phyloP scores from a whole-genome alignment of 176 grass and related monocot species.

The Themeda triandra region DNA sequence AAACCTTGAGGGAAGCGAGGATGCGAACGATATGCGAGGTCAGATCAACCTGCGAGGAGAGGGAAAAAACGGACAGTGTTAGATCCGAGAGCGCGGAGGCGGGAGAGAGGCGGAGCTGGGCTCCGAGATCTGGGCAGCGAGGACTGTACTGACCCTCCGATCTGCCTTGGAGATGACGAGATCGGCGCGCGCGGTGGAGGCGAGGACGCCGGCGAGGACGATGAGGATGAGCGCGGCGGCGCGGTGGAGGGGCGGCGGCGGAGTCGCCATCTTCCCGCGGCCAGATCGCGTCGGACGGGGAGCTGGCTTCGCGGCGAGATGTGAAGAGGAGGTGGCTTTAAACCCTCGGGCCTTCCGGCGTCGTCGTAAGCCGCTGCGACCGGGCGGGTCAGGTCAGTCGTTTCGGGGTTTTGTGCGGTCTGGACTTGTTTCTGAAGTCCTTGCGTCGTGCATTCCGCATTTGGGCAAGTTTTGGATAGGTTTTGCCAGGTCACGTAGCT shows the following conservation, averaged over 20 bases:
- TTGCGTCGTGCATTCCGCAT: too few species aligned
- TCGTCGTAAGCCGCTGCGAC: too few species aligned
- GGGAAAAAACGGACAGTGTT: not conserved
- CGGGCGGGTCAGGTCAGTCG: not conserved
- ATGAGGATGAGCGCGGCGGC: not conserved
- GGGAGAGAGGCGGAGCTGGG: not conserved
- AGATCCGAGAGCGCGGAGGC: conserved; percentile 6
- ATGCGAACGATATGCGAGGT: conserved; percentile 88
- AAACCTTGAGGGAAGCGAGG: conserved; percentile 78
- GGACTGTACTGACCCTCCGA: conserved; percentile 58
- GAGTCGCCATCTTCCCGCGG: conserved; percentile 38
- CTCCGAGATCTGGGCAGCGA: conserved; percentile 25
- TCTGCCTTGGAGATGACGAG: conserved; percentile 79
- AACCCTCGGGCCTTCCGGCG: conserved; percentile 20
- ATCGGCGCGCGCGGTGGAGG: conserved; percentile 55
- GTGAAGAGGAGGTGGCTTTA: conserved; percentile 26
- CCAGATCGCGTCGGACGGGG: conserved; percentile 46
- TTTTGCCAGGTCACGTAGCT: not conserved
- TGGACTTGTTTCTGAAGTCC: not conserved
- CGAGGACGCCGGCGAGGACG: conserved; percentile 7
- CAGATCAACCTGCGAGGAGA: conserved; percentile 74
- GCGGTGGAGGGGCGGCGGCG: conserved; percentile 13
- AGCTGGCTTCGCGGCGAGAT: conserved; percentile 6
- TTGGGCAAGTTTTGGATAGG: not conserved
- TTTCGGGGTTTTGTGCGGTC: not conserved